Evolutionary conservation across 176 grass and related monocot genomes (phyloP), one percentile per base, ranked within the genome.

Genomic region (Cymbopogon citratus): DNA sequence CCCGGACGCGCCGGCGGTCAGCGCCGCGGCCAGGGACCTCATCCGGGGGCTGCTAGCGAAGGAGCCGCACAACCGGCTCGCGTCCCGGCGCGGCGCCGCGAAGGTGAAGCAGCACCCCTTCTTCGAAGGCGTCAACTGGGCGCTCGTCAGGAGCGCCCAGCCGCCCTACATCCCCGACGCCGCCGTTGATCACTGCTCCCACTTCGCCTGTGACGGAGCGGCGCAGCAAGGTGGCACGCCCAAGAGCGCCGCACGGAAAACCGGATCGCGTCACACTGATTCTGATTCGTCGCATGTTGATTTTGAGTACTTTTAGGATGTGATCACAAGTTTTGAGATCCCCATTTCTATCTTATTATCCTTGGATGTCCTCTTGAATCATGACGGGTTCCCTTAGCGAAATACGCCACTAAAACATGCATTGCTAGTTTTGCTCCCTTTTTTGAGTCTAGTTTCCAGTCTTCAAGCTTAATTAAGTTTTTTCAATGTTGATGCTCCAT

Each of bases 21-120:
- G 89, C 83, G 73, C 85, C n/a, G 87, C 88, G 23, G 91, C 91
- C 1, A 90, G 86, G 66, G 94, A 97, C 56, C 94, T 97, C 76
- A 94, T 97, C 74, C 79, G 87, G 0, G 91, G 89, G 18, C 87
- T 97, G n/a, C 94, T 97, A 0, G 87, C 89, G 28, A 97, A 97
- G 87, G 94, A 97, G 16, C 94, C 94, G 49, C 87, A 87, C 38
- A 77, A 76, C 51, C 70, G 94, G 25, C 82, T 94, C 40, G 94
- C 89, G 11, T 94, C 85, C 82, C 81, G 63, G 0, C 90, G 91
- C 82, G 94, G 94, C 24, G 94, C 94, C 0, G 89, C 91, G 0
- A 91, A 97, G 78, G 87, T 97, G 16, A 97, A 94, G 84, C 94
- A 97, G 26, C 94, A 97, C 82, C 91, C 94, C 0, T 97, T 97